phyloP scores from a whole-genome alignment of 192 early-diverging fungal genomes.

The Powellomyces hirtus region DNA sequence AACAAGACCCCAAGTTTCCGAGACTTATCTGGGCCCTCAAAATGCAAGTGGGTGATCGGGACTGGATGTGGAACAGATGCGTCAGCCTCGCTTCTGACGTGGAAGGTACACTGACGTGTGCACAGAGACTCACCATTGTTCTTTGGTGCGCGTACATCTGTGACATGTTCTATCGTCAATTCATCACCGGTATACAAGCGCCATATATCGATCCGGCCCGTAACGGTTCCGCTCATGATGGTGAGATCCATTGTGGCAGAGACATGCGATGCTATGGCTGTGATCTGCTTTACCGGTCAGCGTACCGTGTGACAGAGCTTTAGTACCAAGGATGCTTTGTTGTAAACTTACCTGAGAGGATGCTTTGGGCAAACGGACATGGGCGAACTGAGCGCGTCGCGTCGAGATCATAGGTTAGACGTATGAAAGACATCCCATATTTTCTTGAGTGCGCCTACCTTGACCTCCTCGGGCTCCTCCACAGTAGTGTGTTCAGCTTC shows the following conservation, averaged over 20 bases:
- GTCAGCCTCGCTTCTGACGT: too few species aligned
- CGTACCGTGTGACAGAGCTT: too few species aligned
- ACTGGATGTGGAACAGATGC: too few species aligned
- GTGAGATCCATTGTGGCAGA: neutral
- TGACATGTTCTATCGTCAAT: neutral
- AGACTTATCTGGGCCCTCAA: neutral
- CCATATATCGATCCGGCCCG: neutral
- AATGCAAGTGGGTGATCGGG: neutral
- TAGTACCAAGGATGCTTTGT: too few species aligned
- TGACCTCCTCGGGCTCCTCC: neutral
- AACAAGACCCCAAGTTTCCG: neutral
- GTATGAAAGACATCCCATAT: too few species aligned
- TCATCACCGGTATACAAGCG: neutral
- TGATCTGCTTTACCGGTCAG: too few species aligned
- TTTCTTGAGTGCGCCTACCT: too few species aligned
- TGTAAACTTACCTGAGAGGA: too few species aligned
- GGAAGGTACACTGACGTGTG: too few species aligned
- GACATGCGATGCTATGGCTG: neutral
- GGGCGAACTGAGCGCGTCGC: neutral
- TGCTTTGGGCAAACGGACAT: neutral
- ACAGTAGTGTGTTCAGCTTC: neutral
- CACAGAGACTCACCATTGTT: too few species aligned
- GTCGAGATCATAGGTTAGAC: too few species aligned
- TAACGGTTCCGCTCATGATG: neutral
- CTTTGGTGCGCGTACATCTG: neutral